Base-by-base conservation (phyloP, 169 alveolate species). In the Theileria luwenshuni region DNA sequence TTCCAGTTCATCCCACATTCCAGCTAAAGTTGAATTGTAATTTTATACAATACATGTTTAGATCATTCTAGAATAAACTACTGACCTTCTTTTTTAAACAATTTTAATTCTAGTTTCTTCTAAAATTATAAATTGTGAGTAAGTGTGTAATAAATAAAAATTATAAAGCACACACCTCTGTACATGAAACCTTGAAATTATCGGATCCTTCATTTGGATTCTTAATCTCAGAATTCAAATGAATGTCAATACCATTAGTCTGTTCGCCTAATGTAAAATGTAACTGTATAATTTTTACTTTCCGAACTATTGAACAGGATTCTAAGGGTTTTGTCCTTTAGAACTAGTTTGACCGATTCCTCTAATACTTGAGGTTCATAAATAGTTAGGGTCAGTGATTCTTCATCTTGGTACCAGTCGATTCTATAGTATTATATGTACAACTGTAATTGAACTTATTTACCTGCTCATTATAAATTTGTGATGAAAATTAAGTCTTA, bases 331-430 rank as follows among this genome's bases (percentile, higher is more conserved):
- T 49, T 51, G 49, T 65, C 52, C 43, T 43, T 41, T 13, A 47
- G 35, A 5, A 12, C 42, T 8, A 33, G 27, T 17, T 30, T 15
- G 0, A 69, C 27, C n/a, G 51, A 17, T 49, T 68, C 80, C 1
- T 62, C 42, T 10, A 30, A 8, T 42, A 69, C 76, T 0, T 33
- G 23, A 7, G 60, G 2, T 21, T 41, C 59, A 35, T 77, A 77
- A 17, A 77, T 15, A 43, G 69, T 60, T 45, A 77, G 35, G 23
- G 80, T 51, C 56, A 77, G 10, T 6, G 69, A 48, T 3, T 6
- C 5, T 2, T 56, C 74, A 28, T 77, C 80, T 42, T 69, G 86
- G 58, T 23, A 77, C 81, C 86, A 69, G 32, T 71, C 80, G 35
- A 59, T 10, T 56, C 81, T 77, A 49, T 1, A 12, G 28, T 12